Percentiles rank a stretch among this genome's conserved stretches.
Conservation (phyloP, 306 rosid genomes). For the Cicer pinnatifidum region DNA sequence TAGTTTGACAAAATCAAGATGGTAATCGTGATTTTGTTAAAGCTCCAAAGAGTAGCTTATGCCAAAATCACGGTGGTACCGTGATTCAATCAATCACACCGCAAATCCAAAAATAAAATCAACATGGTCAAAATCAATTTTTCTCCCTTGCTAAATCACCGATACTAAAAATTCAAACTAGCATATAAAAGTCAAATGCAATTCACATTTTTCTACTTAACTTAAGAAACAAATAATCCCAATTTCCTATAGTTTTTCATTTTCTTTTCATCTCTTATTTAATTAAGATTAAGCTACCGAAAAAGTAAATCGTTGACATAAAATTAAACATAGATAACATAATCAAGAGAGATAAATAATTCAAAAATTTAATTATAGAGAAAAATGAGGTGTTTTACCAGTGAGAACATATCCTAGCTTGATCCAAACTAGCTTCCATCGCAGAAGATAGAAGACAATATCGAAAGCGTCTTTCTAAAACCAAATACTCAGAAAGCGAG, state of each 20-base stretch:
- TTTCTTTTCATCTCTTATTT: neutral
- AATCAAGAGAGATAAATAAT: neutral
- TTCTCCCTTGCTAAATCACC: no score
- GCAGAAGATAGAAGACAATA: constrained; percentile 16
- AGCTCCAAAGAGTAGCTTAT: no score
- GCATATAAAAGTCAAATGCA: neutral
- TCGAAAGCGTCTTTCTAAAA: constrained; percentile 19
- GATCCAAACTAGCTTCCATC: constrained; percentile 75
- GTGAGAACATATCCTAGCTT: constrained; percentile 69
- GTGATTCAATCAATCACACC: no score
- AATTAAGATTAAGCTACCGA: neutral
- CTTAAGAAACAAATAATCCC: constrained; percentile 20
- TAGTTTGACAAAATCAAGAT: no score
- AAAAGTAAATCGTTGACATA: neutral
- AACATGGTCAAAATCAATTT: no score
- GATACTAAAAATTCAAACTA: neutral
- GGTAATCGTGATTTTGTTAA: no score
- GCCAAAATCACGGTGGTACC: no score
- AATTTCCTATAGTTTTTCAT: neutral
- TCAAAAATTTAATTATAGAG: neutral
- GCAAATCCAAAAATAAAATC: no score
- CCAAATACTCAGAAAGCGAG: constrained; percentile 17
- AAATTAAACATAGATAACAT: neutral
- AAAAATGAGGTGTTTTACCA: constrained; percentile 57
- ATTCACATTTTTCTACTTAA: neutral